Percentiles rank a stretch among this genome's conserved stretches.
These are phyloP conservation scores for Phytophthora podocarpi DNA, from an alignment of 352 stramenopile genomes.

Conservation along the genomic window DNA sequence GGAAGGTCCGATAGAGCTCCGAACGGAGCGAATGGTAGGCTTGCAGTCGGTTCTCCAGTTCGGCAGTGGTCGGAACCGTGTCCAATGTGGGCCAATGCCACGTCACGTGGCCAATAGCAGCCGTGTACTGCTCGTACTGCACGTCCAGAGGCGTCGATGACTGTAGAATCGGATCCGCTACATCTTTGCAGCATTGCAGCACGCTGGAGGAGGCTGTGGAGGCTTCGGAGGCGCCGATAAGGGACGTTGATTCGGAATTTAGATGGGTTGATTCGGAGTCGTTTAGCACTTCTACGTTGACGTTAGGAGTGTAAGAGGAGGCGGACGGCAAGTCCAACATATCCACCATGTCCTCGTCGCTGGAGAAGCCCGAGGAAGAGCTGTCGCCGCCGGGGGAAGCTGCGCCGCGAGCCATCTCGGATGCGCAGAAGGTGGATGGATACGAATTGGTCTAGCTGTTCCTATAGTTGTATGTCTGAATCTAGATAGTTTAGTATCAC, in stretches of 20 bases:
- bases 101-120: slow-evolving; percentile 39
- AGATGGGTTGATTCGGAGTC: slow-evolving; percentile 20
- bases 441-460: too few relatives aligned
- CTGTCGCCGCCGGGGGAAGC: slow-evolving; percentile 7
- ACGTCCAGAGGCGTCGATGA: slow-evolving; percentile 2
- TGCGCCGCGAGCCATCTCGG: slow-evolving; percentile 23
- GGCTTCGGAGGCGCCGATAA: neutral
- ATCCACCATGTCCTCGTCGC: slow-evolving; percentile 40
- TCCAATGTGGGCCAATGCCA: slow-evolving; percentile 34
- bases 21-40: slow-evolving; percentile 35
- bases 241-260: neutral
- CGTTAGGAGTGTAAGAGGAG: neutral
- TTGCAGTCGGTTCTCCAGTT: slow-evolving; percentile 9
- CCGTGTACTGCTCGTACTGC: slow-evolving; percentile 46
- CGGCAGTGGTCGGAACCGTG: neutral
- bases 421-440: too few relatives aligned
- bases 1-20: slow-evolving; percentile 39
- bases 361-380: slow-evolving; percentile 56
- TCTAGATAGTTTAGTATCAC: too few relatives aligned
- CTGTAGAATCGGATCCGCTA: slow-evolving; percentile 12
- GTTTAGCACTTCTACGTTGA: slow-evolving; percentile 40
- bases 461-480: too few relatives aligned
- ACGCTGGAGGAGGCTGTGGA: slow-evolving; percentile 1
- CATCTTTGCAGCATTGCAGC: slow-evolving; percentile 28
- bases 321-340: neutral